These are phyloP conservation scores for Penicillium vulpinum DNA, from an alignment of 2,329 filamentous ascomycete species.

Conservation along the genomic window DNA sequence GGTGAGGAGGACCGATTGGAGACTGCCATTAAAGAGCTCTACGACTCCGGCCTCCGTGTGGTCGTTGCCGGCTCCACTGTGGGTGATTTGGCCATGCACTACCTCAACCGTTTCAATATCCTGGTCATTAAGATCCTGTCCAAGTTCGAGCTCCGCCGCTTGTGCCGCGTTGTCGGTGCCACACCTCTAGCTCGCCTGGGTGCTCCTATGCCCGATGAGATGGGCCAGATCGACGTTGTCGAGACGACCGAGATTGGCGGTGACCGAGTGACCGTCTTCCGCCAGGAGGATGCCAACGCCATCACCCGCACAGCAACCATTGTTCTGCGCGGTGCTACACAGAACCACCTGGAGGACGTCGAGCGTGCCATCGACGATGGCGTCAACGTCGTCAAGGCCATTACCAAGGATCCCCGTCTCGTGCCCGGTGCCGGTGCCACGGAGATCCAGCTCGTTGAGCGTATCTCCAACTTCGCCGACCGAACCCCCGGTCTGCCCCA, in stretches of 20 bases:
- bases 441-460: constrained; percentile 89
- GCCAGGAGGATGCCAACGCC: constrained; percentile 79
- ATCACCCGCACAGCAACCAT: constrained; percentile 90
- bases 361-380: constrained; percentile 97
- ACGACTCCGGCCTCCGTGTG: constrained; percentile 90
- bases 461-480: constrained; percentile 85
- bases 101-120: constrained; percentile 95
- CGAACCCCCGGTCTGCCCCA: constrained; percentile 90
- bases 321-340: constrained; percentile 90
- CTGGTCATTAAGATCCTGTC: constrained; percentile 95
- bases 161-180: constrained; percentile 94
- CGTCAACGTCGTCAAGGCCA: constrained; percentile 97
- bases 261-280: constrained; percentile 96
- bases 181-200: constrained; percentile 94
- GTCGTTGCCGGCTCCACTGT: constrained; percentile 91
- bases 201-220: constrained; percentile 99
- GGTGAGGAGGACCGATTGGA: constrained; percentile 94
- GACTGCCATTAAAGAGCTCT: constrained; percentile 86
- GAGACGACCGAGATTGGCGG: constrained; percentile 98
- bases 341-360: constrained; percentile 96
- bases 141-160: constrained; percentile 92
- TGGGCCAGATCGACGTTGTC: constrained; percentile 90
- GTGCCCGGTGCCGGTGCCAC: constrained; percentile 93
- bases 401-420: constrained; percentile 86
- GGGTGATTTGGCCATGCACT: constrained; percentile 93